phyloP scores from a whole-genome alignment of 805 yeast species.

The Maudiozyma pseudohumilis region DNA sequence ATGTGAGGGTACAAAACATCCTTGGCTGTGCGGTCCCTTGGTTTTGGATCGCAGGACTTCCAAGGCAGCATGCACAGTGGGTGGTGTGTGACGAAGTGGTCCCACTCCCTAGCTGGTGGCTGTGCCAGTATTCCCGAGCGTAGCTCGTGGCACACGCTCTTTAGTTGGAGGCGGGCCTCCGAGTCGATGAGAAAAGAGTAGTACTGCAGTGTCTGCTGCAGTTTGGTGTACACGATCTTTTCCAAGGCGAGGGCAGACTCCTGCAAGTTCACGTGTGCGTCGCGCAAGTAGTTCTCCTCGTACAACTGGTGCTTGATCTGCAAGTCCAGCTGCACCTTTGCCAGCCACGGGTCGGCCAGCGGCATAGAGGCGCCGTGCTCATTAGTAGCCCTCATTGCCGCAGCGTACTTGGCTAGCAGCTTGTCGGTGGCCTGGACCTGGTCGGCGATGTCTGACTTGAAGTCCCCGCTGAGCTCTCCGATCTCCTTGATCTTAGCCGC shows the following conservation, averaged over 20 bases:
- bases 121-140: conserved; percentile 38
- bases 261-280: conserved; percentile 54
- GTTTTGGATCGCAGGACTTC: conserved; percentile 30
- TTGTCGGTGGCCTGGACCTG: conserved; percentile 56
- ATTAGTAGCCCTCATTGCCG: conserved; percentile 27
- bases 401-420: conserved; percentile 36
- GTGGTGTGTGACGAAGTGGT: conserved; percentile 42
- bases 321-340: conserved; percentile 47
- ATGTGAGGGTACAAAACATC: conserved; percentile 42
- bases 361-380: conserved; percentile 22
- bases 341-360: conserved; percentile 49
- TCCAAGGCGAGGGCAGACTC: conserved; percentile 53
- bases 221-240: conserved; percentile 48
- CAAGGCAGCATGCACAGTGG: conserved; percentile 31
- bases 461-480: conserved; percentile 51
- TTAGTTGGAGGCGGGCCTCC: conserved; percentile 44
- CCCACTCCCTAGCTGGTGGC: conserved; percentile 57
- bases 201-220: conserved; percentile 43
- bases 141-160: conserved; percentile 36
- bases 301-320: conserved; percentile 49
- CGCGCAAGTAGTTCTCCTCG: conserved; percentile 55
- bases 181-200: conserved; percentile 41
- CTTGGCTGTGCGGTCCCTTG: conserved; percentile 35
- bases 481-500: conserved; percentile 69
- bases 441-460: conserved; percentile 44